Evolutionary conservation across 1,284 basidiomycete species (phyloP), one percentile per base, ranked within the genome.

Genomic region (Irpex sp.): DNA sequence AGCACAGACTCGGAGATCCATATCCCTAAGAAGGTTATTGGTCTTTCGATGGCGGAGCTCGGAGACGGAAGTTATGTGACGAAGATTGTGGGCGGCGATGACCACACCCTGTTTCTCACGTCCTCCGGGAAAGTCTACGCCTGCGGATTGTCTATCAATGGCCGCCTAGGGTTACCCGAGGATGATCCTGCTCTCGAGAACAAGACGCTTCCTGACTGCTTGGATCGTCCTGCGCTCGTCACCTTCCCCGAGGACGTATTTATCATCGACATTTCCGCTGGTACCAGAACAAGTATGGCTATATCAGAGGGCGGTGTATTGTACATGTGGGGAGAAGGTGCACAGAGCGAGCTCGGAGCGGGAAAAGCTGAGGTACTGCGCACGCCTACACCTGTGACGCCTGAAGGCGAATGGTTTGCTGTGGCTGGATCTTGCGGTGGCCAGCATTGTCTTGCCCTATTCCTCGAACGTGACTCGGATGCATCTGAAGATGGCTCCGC

Each of bases 41-140:
- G 82, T 1, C 79, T 97, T 12, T 81, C 80, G 68, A 88, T 87
- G 37, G 75, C 80, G 35, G 78, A 84, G 35, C 87, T 95, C 60
- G 80, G 75, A 8, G 68, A 65, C 51, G 89, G 84, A 28, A 85
- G 87, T 36, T 76, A 77, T 8, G 87, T 95, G 56, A 78, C 90
- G n/a, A 81, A 87, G 68, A 88, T 92, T 62, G 78, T 72, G n/a
- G 90, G 86, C n/a, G 95, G 94, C 37, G 87, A 90, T 64, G 91
- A 94, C 72, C 93, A 97, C 73, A 88, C 92, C 0, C 73, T 96
- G 19, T 97, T 97, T 80, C 77, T 95, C 63, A 88, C 94, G 23
- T 80, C 83, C 58, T 82, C 86, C 56, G 95, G 95, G 59, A 82
- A 87, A 64, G 91, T 97, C 1, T 96, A 84, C 73, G 90, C 86